phyloP scores from a whole-genome alignment of 768 basidiomycete species.

The Panellus pusillus region DNA sequence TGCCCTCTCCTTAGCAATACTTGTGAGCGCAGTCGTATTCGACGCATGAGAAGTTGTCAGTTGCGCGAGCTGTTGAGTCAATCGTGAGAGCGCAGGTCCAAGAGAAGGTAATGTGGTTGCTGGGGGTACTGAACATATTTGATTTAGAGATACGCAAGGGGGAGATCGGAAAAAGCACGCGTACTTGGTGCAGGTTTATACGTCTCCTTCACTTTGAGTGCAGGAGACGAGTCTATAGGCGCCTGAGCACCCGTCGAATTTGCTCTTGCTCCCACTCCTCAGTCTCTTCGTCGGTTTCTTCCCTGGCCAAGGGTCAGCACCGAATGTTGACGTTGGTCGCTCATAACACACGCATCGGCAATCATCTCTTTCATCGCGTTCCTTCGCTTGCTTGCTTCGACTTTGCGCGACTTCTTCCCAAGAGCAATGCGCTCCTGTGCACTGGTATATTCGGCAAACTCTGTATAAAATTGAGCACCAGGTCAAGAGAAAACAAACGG shows the following conservation, averaged over 20 bases:
- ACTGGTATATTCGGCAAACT: slow-evolving; percentile 84
- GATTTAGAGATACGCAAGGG: slow-evolving; percentile 15
- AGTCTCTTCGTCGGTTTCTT: slow-evolving; percentile 83
- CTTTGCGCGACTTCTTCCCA: slow-evolving; percentile 78
- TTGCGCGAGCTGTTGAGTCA: slow-evolving; percentile 58
- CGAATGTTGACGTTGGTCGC: not conserved
- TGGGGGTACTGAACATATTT: slow-evolving; percentile 56
- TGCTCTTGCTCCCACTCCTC: slow-evolving; percentile 87
- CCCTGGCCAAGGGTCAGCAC: slow-evolving; percentile 38
- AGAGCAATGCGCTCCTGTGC: slow-evolving; percentile 85
- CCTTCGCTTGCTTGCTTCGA: slow-evolving; percentile 64
- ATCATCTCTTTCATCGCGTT: slow-evolving; percentile 81
- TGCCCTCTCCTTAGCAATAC: slow-evolving; percentile 60
- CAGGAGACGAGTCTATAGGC: slow-evolving; percentile 36
- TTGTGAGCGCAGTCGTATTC: slow-evolving; percentile 55
- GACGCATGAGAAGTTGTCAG: slow-evolving; percentile 68
- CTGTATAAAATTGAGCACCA: slow-evolving; percentile 36
- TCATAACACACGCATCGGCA: slow-evolving; percentile 59
- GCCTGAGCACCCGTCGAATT: slow-evolving; percentile 70
- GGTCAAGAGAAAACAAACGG: not conserved
- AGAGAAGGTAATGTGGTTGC: slow-evolving; percentile 64
- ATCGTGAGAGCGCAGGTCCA: slow-evolving; percentile 55
- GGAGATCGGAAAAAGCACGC: slow-evolving; percentile 18
- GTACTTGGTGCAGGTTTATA: slow-evolving; percentile 77
- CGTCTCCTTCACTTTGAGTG: slow-evolving; percentile 46